Base-by-base conservation (phyloP, 306 rosid species). In the Ammopiptanthus mongolicus region DNA sequence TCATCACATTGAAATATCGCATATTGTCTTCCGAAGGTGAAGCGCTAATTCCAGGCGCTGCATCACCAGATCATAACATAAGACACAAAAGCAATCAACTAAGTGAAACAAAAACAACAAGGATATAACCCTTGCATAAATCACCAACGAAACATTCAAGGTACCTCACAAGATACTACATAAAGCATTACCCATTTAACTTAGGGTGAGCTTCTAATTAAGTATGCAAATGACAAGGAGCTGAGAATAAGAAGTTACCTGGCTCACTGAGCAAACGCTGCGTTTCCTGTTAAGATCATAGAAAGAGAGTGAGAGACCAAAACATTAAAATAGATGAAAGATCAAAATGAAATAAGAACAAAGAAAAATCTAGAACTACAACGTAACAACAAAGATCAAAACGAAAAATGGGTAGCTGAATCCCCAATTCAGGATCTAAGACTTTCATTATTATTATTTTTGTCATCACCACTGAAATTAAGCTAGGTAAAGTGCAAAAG, bases 221-320 rank as follows among this genome's bases (percentile, higher is more conserved):
- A 8, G 14, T 61, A 53, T 52, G 42, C 31, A 75, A 0, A 58
- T 22, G 14, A 3, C 6, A n/a, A 41, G 23, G 8, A 69, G 8
- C 17, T 7, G 46, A 60, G 19, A 23, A 48, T 18, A 71, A 64
- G 6, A 59, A 58, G 69, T 59, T 44, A 91, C 98, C 98, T 31
- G 98, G 98, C 84, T 94, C 98, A 88, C 98, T 94, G 57, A 94
- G 92, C 65, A 94, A 92, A 74, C 97, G 97, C 87, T 94, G 98
- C 63, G 98, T 94, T 86, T 94, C 98, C 98, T 91, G 89, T 76
- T 1, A 13, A 73, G 84, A 84, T 83, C 79, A 83, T 23, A 56
- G 36, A 66, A 67, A 64, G 2, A 61, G 37, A 60, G 4, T 15
- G 41, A 29, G 21, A 52, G 6, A 80, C 31, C 37, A 83, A 60